Evolutionary conservation across 2,329 filamentous ascomycete species (phyloP), one percentile per base, ranked within the genome.

Genomic region (Clonostachys rhizophaga): DNA sequence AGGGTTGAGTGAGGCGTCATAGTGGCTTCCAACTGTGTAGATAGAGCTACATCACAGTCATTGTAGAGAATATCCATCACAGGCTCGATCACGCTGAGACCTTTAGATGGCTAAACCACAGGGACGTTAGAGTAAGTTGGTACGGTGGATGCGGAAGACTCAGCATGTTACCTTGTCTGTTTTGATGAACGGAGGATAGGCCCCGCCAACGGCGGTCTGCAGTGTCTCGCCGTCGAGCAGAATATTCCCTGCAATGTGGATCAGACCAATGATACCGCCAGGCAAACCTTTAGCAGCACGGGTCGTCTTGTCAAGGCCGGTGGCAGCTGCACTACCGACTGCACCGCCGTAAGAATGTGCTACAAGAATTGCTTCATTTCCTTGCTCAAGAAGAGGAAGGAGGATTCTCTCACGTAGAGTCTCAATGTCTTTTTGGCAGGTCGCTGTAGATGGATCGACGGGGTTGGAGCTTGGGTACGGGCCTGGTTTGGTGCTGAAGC

Each of bases 291-390:
- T 40, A 5, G 37, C 44, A 16, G 55, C 48, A 33, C 49, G 46
- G 43, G 33, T 9, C 8, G n/a, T 16, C 34, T 53, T 47, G 1
- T 70, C 57, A 44, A 76, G 59, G 7, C 64, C 71, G 49, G 69
- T 71, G 54, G 76, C 58, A 3, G 71, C 70, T 50, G 72, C 75
- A 50, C 60, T 62, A 40, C 68, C 72, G 2, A 74, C 68, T 40
- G 69, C 61, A 18, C 74, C 73, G 33, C 74, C 74, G 47, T 75
- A 78, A 0, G 73, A 76, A 56, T 78, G 74, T 2, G 63, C 66
- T 4, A 75, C 54, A 6, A 79, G 59, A 5, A 78, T 58, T 3
- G 78, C 73, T 47, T 78, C 56, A 18, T 54, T 60, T 2, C 69
- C 69, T 8, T 45, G 24, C 42, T 43, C 2, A 33, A 43, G 42